phyloP scores from a whole-genome alignment of 2,329 filamentous ascomycete species.

The Fonsecaea pugnacius region DNA sequence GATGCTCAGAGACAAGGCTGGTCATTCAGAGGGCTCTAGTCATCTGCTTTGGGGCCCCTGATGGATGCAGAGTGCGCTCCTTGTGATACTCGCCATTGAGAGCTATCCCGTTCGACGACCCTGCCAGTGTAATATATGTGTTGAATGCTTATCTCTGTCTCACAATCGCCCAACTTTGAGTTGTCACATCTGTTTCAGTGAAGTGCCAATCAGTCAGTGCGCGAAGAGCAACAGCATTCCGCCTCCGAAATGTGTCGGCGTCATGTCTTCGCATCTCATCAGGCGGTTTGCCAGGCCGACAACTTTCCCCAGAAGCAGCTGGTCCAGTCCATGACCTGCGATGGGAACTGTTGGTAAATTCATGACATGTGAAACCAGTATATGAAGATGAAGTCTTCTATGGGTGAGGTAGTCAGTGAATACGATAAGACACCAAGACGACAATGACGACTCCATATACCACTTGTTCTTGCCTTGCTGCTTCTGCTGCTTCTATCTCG shows the following conservation, averaged over 20 bases:
- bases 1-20: slow-evolving; percentile 33
- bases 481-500: not conserved
- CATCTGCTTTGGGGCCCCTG: not conserved
- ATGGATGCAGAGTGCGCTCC: not conserved
- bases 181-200: slow-evolving; percentile 38
- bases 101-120: not conserved
- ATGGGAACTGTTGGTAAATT: slow-evolving; percentile 32
- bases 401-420: not conserved
- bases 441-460: not conserved
- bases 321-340: slow-evolving; percentile 18
- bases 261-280: slow-evolving; percentile 31
- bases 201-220: slow-evolving; percentile 39
- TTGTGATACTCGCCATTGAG: not conserved
- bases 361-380: slow-evolving; percentile 10
- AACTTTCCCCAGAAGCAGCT: slow-evolving; percentile 17
- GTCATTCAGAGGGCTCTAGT: slow-evolving; percentile 33
- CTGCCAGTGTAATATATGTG: not conserved
- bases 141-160: not conserved
- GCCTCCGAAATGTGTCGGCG: slow-evolving; percentile 24
- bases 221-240: slow-evolving; percentile 36
- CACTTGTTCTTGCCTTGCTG: not conserved
- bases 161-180: slow-evolving; percentile 36
- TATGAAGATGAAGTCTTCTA: slow-evolving; percentile 3
- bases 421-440: not conserved
- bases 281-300: slow-evolving; percentile 28